Evolutionary conservation across 1,139 yeast species (phyloP).

Genomic region (Pichia sp.): DNA sequence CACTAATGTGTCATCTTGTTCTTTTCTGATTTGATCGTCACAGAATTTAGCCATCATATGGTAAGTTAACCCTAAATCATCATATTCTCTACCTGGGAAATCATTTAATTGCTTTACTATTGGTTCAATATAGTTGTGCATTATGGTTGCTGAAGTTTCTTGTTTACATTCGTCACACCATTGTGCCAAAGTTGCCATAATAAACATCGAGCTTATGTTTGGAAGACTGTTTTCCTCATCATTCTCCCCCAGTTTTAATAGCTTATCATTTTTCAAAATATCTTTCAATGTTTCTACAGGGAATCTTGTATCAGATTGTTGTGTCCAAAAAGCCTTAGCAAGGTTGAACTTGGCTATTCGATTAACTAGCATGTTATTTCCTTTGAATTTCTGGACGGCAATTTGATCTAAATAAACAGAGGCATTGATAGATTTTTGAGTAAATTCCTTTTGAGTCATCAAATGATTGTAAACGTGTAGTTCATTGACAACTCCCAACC

Average conservation of each 20-base stretch:
- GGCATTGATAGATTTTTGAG: slow-evolving; percentile 50
- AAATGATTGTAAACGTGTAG: slow-evolving; percentile 40
- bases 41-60: slow-evolving; percentile 73
- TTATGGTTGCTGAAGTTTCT: slow-evolving; percentile 57
- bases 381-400: slow-evolving; percentile 27
- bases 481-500: slow-evolving; percentile 38
- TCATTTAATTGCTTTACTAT: slow-evolving; percentile 21
- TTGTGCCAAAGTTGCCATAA: slow-evolving; percentile 41
- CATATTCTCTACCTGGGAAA: slow-evolving; percentile 16
- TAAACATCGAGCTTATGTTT: slow-evolving; percentile 8
- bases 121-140: slow-evolving; percentile 52
- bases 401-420: slow-evolving; percentile 44
- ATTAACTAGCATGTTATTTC: slow-evolving; percentile 20
- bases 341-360: slow-evolving; percentile 43
- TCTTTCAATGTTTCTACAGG: slow-evolving; percentile 50
- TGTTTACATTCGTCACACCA: slow-evolving; percentile 74
- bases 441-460: slow-evolving; percentile 36
- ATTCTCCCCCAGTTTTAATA: background rate
- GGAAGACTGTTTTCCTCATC: background rate
- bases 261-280: slow-evolving; percentile 25
- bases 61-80: slow-evolving; percentile 35
- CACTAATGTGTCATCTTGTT: slow-evolving; percentile 44
- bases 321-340: slow-evolving; percentile 56
- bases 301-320: slow-evolving; percentile 48
- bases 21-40: slow-evolving; percentile 55